These are phyloP conservation scores for Fusarium solani-melongenae DNA, from an alignment of 2,329 filamentous ascomycete genomes.

Conservation along the genomic window DNA sequence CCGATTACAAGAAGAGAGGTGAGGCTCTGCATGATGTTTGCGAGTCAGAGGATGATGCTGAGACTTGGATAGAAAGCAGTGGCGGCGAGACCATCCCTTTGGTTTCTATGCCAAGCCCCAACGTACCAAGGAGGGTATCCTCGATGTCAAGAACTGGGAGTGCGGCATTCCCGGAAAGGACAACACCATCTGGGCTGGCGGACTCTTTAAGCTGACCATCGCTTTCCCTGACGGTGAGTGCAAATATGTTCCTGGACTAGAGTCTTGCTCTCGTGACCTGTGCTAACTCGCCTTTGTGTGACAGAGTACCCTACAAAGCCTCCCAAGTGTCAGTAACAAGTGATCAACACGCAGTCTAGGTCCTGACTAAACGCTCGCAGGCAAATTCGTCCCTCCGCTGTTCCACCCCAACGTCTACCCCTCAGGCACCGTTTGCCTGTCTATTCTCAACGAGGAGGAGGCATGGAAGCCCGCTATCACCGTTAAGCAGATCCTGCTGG, in stretches of 20 bases:
- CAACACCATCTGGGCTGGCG: conserved; percentile 98
- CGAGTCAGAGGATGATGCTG: conserved; percentile 26
- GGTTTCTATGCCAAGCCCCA: conserved; percentile 94
- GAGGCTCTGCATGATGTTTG: conserved; percentile 45
- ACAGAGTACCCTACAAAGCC: conserved; percentile 98
- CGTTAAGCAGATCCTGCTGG: conserved; percentile 95
- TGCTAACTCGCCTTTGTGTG: conserved; percentile 23
- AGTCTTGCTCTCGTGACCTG: conserved; percentile 1
- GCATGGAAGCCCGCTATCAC: conserved; percentile 99
- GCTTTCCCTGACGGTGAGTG: conserved; percentile 88
- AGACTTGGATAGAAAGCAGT: conserved; percentile 79
- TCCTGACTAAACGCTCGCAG: conserved; percentile 57
- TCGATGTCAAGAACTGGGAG: conserved; percentile 96
- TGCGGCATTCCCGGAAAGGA: conserved; percentile 96
- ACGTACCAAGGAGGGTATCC: conserved; percentile 80
- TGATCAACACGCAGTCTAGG: neutral
- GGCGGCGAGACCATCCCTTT: conserved; percentile 96
- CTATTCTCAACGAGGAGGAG: conserved; percentile 97
- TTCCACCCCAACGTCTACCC: conserved; percentile 99
- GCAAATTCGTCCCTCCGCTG: conserved; percentile 94
- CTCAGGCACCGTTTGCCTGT: conserved; percentile 95
- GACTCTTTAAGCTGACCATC: conserved; percentile 93
- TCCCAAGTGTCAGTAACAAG: conserved; percentile 83
- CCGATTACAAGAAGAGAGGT: conserved; percentile 89
- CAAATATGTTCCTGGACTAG: neutral